Evolutionary conservation across 1,284 basidiomycete species (phyloP).

Genomic region (Vanrija sp.): DNA sequence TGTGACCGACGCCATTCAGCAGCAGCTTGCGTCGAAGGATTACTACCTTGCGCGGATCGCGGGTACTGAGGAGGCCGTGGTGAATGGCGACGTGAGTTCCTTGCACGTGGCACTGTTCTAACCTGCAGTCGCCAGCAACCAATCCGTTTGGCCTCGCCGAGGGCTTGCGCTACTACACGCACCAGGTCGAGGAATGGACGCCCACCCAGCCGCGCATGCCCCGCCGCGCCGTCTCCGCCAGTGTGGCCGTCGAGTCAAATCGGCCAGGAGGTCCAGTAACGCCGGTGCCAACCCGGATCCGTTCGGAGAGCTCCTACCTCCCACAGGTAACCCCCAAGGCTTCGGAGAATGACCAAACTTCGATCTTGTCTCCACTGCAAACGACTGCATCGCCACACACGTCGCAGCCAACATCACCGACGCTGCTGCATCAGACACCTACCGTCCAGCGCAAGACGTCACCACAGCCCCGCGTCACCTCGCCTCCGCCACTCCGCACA

Average conservation of each 20-base stretch:
- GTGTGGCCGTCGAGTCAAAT: neutral
- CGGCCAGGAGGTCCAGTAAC: neutral
- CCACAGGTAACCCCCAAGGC: neutral
- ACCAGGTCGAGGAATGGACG: slow-evolving; percentile 89
- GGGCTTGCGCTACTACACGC: slow-evolving; percentile 86
- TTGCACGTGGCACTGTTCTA: slow-evolving; percentile 11
- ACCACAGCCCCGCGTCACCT: too few relatives aligned
- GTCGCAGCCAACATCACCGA: neutral
- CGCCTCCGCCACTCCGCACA: too few relatives aligned
- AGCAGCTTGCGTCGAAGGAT: slow-evolving; percentile 78
- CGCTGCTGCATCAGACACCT: too few relatives aligned
- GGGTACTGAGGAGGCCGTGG: slow-evolving; percentile 78
- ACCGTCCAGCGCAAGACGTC: too few relatives aligned
- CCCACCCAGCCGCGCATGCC: slow-evolving; percentile 31
- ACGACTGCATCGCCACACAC: too few relatives aligned
- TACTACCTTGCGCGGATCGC: slow-evolving; percentile 93
- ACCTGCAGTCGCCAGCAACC: slow-evolving; percentile 51
- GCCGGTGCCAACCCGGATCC: neutral
- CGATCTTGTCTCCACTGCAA: too few relatives aligned
- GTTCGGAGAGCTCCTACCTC: slow-evolving; percentile 2
- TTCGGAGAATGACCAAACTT: too few relatives aligned
- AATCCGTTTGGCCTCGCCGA: slow-evolving; percentile 64
- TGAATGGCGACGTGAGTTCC: slow-evolving; percentile 64
- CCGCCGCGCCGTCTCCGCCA: slow-evolving; percentile 4
- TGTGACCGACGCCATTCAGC: slow-evolving; percentile 73